Percentiles rank a stretch among this genome's conserved stretches.
These are phyloP conservation scores for Lippia alba DNA, from an alignment of 305 asterid genomes.

Conservation along the genomic window DNA sequence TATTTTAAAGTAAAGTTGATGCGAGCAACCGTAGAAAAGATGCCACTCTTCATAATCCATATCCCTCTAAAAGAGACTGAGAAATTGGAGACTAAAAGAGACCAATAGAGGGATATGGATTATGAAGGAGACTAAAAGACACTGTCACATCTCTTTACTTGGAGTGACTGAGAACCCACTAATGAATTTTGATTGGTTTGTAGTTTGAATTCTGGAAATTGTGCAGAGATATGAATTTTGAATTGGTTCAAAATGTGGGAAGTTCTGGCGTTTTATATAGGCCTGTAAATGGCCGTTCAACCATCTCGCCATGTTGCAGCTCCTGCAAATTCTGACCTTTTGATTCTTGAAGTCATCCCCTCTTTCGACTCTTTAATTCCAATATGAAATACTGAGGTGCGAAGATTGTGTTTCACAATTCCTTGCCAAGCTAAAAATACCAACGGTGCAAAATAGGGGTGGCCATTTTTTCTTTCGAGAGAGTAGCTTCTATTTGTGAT, in stretches of 20 bases:
- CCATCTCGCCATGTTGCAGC: too few relatives aligned
- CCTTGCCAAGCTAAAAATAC: constrained; percentile 54
- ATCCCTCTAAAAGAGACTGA: too few relatives aligned
- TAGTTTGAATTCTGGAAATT: too few relatives aligned
- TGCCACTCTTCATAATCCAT: background rate
- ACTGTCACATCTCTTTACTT: constrained; percentile 4
- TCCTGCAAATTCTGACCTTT: too few relatives aligned
- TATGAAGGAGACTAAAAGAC: too few relatives aligned
- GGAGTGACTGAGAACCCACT: background rate
- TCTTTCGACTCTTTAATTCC: constrained; percentile 24
- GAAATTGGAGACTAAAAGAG: too few relatives aligned
- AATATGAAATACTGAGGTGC: constrained; percentile 17
- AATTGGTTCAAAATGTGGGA: too few relatives aligned
- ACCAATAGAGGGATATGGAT: too few relatives aligned
- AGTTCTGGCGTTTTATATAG: too few relatives aligned
- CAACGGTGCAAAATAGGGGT: constrained; percentile 34
- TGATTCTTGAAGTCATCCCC: background rate
- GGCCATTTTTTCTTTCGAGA: constrained; percentile 18
- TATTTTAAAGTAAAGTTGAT: constrained; percentile 7
- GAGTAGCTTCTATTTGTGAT: too few relatives aligned
- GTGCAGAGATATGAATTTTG: too few relatives aligned
- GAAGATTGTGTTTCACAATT: constrained; percentile 36
- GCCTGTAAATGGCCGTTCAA: too few relatives aligned
- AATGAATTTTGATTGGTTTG: background rate
- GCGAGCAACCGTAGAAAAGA: background rate